Percentiles rank a stretch among this genome's conserved stretches.
phyloP scores from a whole-genome alignment of 192 early-diverging fungal species.

The Coemansia sp. region DNA sequence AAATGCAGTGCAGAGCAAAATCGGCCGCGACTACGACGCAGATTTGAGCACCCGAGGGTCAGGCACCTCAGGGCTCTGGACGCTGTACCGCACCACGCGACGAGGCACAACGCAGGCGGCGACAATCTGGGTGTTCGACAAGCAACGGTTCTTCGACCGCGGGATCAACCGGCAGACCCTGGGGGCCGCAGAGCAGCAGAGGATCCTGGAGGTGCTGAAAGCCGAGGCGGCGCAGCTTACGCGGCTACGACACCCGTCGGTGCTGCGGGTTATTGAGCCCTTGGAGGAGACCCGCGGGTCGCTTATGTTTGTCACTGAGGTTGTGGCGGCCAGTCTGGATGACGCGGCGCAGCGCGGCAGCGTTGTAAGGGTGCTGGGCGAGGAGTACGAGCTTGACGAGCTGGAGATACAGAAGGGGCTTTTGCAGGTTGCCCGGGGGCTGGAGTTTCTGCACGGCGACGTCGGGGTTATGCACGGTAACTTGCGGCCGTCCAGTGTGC shows the following conservation, averaged over 20 bases:
- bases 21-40: conserved; percentile 39
- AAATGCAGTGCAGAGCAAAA: conserved; percentile 40
- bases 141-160: conserved; percentile 57
- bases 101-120: conserved; percentile 60
- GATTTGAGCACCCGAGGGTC: conserved; percentile 1
- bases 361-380: conserved; percentile 27
- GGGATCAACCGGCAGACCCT: conserved; percentile 54
- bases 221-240: conserved; percentile 66
- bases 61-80: conserved; percentile 64
- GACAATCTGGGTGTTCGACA: conserved; percentile 76
- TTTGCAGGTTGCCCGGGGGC: conserved; percentile 66
- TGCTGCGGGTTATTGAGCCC: conserved; percentile 75
- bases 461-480: conserved; percentile 73
- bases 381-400: conserved; percentile 70
- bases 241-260: conserved; percentile 72
- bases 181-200: conserved; percentile 47
- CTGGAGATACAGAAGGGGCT: conserved; percentile 81
- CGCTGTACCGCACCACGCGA: conserved; percentile 60
- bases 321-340: conserved; percentile 59
- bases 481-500: conserved; percentile 67
- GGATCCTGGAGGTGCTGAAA: conserved; percentile 57
- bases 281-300: conserved; percentile 63
- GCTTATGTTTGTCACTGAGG: conserved; percentile 77
- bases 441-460: conserved; percentile 73
- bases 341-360: conserved; percentile 57